A percentile compares a stretch with the other conserved stretches of the same genome.
phyloP scores from a whole-genome alignment of 2,329 filamentous ascomycete species.

The Calonectria crousiana region DNA sequence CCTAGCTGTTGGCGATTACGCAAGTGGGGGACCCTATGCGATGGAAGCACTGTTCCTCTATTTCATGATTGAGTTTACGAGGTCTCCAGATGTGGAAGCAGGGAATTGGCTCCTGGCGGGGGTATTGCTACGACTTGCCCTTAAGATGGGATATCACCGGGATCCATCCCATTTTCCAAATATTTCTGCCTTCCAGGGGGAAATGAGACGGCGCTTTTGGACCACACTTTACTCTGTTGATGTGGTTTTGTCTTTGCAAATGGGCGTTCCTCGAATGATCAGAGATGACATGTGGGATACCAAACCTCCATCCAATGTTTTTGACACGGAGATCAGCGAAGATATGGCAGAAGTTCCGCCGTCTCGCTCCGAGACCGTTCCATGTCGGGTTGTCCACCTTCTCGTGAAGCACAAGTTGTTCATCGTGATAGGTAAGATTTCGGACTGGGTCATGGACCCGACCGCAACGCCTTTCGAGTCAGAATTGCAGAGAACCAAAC shows the following conservation, averaged over 20 bases:
- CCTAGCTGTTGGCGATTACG: conserved; percentile 7
- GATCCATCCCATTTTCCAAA: conserved; percentile 20
- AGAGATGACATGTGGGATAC: conserved; percentile 21
- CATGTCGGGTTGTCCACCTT: neutral
- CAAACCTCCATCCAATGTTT: conserved; percentile 1
- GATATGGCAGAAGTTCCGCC: neutral
- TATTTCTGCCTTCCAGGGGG: conserved; percentile 5
- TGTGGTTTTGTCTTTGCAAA: conserved; percentile 11
- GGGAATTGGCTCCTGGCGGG: conserved; percentile 12
- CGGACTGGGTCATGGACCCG: neutral
- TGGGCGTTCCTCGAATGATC: conserved; percentile 15
- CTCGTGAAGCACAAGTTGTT: conserved; percentile 11
- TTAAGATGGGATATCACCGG: conserved; percentile 25
- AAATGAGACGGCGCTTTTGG: conserved; percentile 25
- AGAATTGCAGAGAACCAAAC: neutral
- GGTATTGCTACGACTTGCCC: conserved; percentile 8
- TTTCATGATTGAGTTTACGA: conserved; percentile 4
- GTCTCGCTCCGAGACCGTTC: neutral
- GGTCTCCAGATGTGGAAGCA: conserved; percentile 18
- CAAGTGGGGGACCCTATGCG: conserved; percentile 12
- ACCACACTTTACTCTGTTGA: neutral
- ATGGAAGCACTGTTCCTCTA: conserved; percentile 21
- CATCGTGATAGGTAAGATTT: conserved; percentile 3
- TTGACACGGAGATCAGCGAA: conserved; percentile 16
- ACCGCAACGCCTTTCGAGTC: neutral